Conservation (phyloP, 352 stramenopile species). For the Pythium brachiatum region DNA sequence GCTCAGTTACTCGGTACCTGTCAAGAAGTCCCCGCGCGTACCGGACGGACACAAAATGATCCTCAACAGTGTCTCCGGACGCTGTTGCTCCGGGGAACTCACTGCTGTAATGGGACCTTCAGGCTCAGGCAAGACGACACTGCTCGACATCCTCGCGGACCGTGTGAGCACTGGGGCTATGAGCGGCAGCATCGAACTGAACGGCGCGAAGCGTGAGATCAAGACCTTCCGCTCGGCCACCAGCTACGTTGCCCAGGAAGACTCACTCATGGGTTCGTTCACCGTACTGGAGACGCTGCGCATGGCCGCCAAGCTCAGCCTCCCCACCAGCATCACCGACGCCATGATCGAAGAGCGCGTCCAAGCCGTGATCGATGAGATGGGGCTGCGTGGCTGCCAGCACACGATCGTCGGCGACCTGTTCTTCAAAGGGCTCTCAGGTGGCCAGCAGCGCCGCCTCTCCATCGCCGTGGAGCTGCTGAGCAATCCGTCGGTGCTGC, state of each 20-base stretch:
- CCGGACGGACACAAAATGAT: not conserved
- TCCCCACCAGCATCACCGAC: slow-evolving; percentile 42
- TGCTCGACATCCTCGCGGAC: slow-evolving; percentile 61
- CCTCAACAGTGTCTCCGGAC: not conserved
- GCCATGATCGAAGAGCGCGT: slow-evolving; percentile 39
- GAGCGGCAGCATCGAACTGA: slow-evolving; percentile 51
- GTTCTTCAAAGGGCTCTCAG: slow-evolving; percentile 81
- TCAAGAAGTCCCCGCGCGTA: not conserved
- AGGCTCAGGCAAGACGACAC: slow-evolving; percentile 40
- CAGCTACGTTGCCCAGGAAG: slow-evolving; percentile 67
- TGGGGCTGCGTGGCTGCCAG: slow-evolving; percentile 53
- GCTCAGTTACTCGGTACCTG: not conserved
- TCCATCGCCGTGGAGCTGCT: slow-evolving; percentile 93
- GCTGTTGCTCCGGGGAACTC: slow-evolving; percentile 24
- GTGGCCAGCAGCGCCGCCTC: slow-evolving; percentile 90
- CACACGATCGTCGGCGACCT: slow-evolving; percentile 77
- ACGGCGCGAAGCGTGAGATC: slow-evolving; percentile 37
- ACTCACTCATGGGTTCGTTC: slow-evolving; percentile 65
- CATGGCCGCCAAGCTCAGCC: slow-evolving; percentile 50
- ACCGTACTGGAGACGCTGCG: slow-evolving; percentile 63
- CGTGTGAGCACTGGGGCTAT: slow-evolving; percentile 37
- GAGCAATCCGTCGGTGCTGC: slow-evolving; percentile 90
- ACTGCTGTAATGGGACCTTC: slow-evolving; percentile 40
- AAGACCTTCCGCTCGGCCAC: slow-evolving; percentile 46
- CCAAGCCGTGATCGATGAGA: slow-evolving; percentile 62